A percentile compares a stretch with the other conserved stretches of the same genome.
Conservation (phyloP, 495 filamentous ascomycete genomes). For the Podospora didyma region DNA sequence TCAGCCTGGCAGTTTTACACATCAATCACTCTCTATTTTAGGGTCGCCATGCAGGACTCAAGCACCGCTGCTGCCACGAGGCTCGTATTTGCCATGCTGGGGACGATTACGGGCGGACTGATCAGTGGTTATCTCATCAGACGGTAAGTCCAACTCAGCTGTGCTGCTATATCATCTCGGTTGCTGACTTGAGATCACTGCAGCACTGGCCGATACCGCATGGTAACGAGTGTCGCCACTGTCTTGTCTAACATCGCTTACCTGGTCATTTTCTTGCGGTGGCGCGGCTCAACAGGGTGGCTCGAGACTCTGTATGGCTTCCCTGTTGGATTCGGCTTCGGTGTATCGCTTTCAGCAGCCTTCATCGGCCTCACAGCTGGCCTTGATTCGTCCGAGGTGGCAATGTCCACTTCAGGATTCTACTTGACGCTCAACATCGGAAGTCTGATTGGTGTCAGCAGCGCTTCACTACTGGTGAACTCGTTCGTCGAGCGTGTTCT, state of each 20-base stretch:
- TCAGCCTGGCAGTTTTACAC: constrained; percentile 3
- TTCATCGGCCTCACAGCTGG: constrained; percentile 13
- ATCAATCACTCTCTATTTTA: constrained; percentile 6
- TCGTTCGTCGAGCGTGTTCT: constrained; percentile 5
- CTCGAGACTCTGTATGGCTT: constrained; percentile 12
- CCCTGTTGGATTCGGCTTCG: constrained; percentile 13
- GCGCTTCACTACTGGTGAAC: constrained; percentile 1
- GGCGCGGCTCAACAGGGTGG: constrained; percentile 8
- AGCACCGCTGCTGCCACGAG: neutral
- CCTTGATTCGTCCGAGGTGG: constrained; percentile 3
- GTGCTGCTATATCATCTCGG: too few species aligned
- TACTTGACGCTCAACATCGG: constrained; percentile 14
- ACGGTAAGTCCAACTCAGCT: neutral
- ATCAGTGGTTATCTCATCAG: constrained; percentile 10
- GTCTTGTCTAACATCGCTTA: constrained; percentile 7
- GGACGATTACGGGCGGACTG: constrained; percentile 9
- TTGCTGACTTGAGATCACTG: neutral
- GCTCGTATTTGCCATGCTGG: constrained; percentile 7
- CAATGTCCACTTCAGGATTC: constrained; percentile 10
- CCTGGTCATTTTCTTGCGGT: constrained; percentile 7
- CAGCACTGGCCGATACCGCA: constrained; percentile 10
- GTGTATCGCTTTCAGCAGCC: constrained; percentile 14
- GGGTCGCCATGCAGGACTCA: constrained; percentile 5
- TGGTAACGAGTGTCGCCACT: neutral
- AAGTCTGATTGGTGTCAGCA: constrained; percentile 10